phyloP scores from a whole-genome alignment of 2,329 filamentous ascomycete species.

The Lachnum nothofagi region DNA sequence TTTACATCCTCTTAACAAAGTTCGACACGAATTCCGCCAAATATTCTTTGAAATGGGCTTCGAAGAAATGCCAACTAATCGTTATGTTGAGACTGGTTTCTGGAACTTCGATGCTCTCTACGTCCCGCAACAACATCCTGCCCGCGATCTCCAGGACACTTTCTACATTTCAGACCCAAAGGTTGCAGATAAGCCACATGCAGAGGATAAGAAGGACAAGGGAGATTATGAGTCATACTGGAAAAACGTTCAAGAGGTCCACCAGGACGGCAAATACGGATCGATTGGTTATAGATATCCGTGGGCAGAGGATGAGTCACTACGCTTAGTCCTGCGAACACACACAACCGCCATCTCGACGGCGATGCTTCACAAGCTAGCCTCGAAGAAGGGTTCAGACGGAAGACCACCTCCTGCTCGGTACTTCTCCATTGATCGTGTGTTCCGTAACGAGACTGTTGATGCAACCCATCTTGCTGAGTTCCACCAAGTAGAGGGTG shows the following conservation, averaged over 20 bases:
- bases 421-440: slow-evolving; percentile 97
- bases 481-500: slow-evolving; percentile 98
- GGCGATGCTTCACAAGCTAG: slow-evolving; percentile 84
- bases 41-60: slow-evolving; percentile 99
- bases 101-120: slow-evolving; percentile 99
- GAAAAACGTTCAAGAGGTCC: slow-evolving; percentile 79
- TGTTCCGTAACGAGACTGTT: slow-evolving; percentile 96
- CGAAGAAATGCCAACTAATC: slow-evolving; percentile 92
- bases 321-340: slow-evolving; percentile 84
- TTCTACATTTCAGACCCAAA: slow-evolving; percentile 95
- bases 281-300: slow-evolving; percentile 96
- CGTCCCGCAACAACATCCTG: slow-evolving; percentile 95
- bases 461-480: slow-evolving; percentile 95
- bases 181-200: slow-evolving; percentile 62
- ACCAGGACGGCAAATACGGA: slow-evolving; percentile 86
- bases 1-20: slow-evolving; percentile 78
- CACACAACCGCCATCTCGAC: slow-evolving; percentile 93
- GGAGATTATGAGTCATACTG: slow-evolving; percentile 79
- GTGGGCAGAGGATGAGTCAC: slow-evolving; percentile 81
- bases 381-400: slow-evolving; percentile 71
- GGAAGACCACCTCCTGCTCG: slow-evolving; percentile 64
- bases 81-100: slow-evolving; percentile 94
- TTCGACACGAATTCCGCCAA: slow-evolving; percentile 88
- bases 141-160: slow-evolving; percentile 93
- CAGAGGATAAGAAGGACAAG: slow-evolving; percentile 50